Evolutionary conservation across 257 asterid species (phyloP).

Genomic region (Solanum raphanifolium): DNA sequence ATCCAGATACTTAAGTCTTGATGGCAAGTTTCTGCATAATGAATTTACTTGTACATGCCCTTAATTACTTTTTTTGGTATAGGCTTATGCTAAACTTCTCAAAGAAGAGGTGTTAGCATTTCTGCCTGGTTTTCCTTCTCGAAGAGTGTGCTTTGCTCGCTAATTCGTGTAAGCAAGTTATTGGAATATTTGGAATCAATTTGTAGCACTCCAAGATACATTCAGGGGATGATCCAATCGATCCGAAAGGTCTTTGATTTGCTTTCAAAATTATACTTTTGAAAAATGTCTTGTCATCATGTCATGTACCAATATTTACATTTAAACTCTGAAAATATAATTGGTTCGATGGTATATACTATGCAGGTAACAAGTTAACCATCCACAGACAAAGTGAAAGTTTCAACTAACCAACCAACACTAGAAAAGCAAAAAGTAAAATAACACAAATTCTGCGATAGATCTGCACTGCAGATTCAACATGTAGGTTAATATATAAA

Average conservation of each 20-base stretch:
- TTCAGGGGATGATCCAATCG: neutral
- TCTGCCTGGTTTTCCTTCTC: too few relatives aligned
- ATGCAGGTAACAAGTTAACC: neutral
- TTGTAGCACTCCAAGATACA: neutral
- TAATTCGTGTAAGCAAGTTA: neutral
- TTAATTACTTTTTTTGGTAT: too few relatives aligned
- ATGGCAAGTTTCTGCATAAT: too few relatives aligned
- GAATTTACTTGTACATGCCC: too few relatives aligned
- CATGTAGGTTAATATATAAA: neutral
- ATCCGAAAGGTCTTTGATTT: neutral
- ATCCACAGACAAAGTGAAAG: neutral
- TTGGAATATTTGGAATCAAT: neutral
- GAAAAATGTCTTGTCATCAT: too few relatives aligned
- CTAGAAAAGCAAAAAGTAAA: too few relatives aligned
- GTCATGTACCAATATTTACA: too few relatives aligned
- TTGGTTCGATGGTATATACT: neutral
- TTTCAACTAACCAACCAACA: neutral
- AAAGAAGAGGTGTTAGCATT: too few relatives aligned
- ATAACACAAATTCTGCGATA: neutral
- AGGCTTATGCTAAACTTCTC: too few relatives aligned
- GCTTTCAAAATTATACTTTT: too few relatives aligned
- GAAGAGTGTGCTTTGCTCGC: neutral
- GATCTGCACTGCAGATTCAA: neutral
- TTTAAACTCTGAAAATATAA: neutral
- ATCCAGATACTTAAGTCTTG: too few relatives aligned